Base-by-base conservation (phyloP, 2,329 filamentous ascomycete species). In the Plenodomus tracheiphilus region DNA sequence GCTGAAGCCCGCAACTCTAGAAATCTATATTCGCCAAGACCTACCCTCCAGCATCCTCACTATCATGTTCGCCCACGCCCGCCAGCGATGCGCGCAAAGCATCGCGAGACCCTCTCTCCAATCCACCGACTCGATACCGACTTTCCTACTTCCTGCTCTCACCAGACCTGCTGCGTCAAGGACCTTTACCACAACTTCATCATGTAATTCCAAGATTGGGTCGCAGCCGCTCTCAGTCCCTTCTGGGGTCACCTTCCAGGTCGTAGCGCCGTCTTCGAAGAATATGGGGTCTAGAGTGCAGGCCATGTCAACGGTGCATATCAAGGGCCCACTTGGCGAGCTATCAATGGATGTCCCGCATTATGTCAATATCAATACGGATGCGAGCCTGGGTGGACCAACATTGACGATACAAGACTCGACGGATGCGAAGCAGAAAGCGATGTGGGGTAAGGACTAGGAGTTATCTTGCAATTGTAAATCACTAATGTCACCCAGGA, bases 391-490 rank as follows among this genome's bases (percentile, higher is more conserved):
- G 21, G 79, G 81, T 58, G 88, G 86, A 65, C 84, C 86, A 10
- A 79, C 79, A 25, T 76, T 99, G 58, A 84, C 79, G 46, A 84
- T 99, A 10, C 74, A 86, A 65, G 83, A 97, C 73, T 74, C 79
- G 16, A 76, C 84, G 16, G 73, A 84, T 44, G 86, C 86, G 75
- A 80, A 89, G 55, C 93, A 97, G 75, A 86, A 87, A 69, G 89
- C 89, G 73, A 97, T 97, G 92, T 97, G 94, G 94, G 94, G 93
- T 96, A 72, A 49, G 41, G 18, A 0, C 2, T 6, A 16, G 18
- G 7, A 18, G 6, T 25, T 47, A 69, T 10, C 10, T 19, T 9
- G 4, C 18, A 18, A 11, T 25, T 34, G 30, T 2, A 11, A 7
- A 35, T 17, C 15, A 25, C 15, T 34, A 37, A 50, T 61, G 50